phyloP scores from a whole-genome alignment of 768 basidiomycete species.

The Scleroderma bovista region DNA sequence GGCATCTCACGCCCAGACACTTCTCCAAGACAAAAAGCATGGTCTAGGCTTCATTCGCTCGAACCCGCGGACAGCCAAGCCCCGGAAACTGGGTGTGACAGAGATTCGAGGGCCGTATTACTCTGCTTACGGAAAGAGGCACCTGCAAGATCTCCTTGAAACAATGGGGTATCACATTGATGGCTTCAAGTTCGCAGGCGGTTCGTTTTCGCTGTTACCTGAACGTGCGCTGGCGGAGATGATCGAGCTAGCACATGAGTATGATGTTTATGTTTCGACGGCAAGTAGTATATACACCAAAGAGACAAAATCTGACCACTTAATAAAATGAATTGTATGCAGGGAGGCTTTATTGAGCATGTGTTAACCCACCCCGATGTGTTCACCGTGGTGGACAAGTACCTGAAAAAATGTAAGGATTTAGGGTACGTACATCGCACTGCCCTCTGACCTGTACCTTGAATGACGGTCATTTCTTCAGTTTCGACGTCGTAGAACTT shows the following conservation, averaged over 20 bases:
- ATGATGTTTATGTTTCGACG: slow-evolving; percentile 37
- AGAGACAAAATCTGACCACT: background rate
- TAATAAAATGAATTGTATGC: background rate
- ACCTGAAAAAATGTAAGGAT: background rate
- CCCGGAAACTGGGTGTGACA: slow-evolving; percentile 33
- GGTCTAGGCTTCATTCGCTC: slow-evolving; percentile 4
- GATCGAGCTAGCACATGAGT: slow-evolving; percentile 38
- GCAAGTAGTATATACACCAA: slow-evolving; percentile 12
- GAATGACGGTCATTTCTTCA: slow-evolving; percentile 3
- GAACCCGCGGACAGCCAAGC: slow-evolving; percentile 29
- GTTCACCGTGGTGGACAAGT: background rate
- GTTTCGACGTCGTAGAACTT: slow-evolving; percentile 41
- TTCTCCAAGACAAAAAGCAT: slow-evolving; percentile 1
- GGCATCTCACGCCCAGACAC: background rate
- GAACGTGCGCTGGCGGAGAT: slow-evolving; percentile 31
- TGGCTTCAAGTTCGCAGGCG: slow-evolving; percentile 42
- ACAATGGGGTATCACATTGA: slow-evolving; percentile 41
- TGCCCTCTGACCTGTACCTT: background rate
- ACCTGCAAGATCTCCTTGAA: slow-evolving; percentile 36
- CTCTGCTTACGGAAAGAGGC: slow-evolving; percentile 35
- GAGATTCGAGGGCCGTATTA: slow-evolving; percentile 45
- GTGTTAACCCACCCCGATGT: background rate
- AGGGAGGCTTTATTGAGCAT: background rate
- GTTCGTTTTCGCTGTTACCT: slow-evolving; percentile 39
- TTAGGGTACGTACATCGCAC: background rate